phyloP scores from a whole-genome alignment of 2,329 filamentous ascomycete genomes.

The Alternaria alternata region DNA sequence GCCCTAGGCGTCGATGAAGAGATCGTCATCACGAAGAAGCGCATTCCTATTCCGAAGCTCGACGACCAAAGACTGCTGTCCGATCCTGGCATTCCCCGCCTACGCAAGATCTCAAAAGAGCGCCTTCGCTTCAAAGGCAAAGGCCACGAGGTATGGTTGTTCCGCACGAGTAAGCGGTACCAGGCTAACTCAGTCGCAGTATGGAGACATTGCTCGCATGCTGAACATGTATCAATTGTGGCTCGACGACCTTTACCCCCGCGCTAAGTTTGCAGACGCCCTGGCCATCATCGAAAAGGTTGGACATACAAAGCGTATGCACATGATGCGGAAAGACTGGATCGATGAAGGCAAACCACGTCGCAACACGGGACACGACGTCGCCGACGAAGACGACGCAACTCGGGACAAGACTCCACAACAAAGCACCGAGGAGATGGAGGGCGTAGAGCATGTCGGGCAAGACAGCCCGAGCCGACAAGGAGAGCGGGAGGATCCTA shows the following conservation, averaged over 20 bases:
- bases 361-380: conserved; percentile 33
- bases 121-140: conserved; percentile 86
- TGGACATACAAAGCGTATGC: conserved; percentile 82
- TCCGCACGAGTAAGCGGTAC: not conserved
- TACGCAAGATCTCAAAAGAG: conserved; percentile 74
- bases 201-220: conserved; percentile 81
- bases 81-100: conserved; percentile 80
- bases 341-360: conserved; percentile 77
- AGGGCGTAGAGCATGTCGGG: conserved; percentile 14
- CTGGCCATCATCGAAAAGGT: conserved; percentile 90
- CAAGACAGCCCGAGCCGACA: conserved; percentile 5
- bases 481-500: not conserved
- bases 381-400: conserved; percentile 36
- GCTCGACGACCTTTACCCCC: conserved; percentile 95
- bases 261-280: conserved; percentile 91
- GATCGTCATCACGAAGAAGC: conserved; percentile 80
- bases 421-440: conserved; percentile 18
- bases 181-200: conserved; percentile 60
- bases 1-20: conserved; percentile 85
- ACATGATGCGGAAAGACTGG: conserved; percentile 79
- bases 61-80: conserved; percentile 87
- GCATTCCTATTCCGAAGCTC: conserved; percentile 81
- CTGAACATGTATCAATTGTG: conserved; percentile 94
- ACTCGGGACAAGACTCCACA: conserved; percentile 6
- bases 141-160: conserved; percentile 76